A percentile compares a stretch with the other conserved stretches of the same genome.
Conservation (phyloP, 228 moss, liverwort and hornwort genomes). For the Sphagnum magellanicum region DNA sequence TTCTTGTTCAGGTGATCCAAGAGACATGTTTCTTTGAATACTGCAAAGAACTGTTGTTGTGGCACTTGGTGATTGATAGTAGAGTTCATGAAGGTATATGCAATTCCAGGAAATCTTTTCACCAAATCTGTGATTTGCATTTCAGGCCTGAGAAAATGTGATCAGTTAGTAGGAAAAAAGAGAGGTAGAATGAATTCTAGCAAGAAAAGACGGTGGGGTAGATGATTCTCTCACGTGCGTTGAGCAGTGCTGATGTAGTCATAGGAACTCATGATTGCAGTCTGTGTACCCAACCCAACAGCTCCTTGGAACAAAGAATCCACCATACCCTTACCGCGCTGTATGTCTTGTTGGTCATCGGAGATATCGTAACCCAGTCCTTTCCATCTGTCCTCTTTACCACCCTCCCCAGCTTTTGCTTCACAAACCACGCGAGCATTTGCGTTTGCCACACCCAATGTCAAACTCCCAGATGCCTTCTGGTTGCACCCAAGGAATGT, state of each 20-base stretch:
- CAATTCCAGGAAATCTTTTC: too few species aligned
- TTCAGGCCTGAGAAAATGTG: too few species aligned
- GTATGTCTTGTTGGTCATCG: conserved; percentile 95
- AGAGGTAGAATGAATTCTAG: too few species aligned
- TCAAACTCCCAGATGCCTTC: conserved; percentile 19
- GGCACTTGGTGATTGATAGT: too few species aligned
- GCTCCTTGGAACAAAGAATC: conserved; percentile 79
- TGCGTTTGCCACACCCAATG: conserved; percentile 27
- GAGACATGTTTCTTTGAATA: too few species aligned
- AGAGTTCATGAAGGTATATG: too few species aligned
- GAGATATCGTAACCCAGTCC: conserved; percentile 62
- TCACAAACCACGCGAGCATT: conserved; percentile 69
- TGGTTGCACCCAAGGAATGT: conserved; percentile 31
- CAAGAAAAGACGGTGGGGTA: too few species aligned
- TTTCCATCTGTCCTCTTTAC: conserved; percentile 43
- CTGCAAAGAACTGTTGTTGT: too few species aligned
- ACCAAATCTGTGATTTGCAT: too few species aligned
- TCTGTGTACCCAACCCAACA: conserved; percentile 51
- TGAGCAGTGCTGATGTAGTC: conserved; percentile 64
- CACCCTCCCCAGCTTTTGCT: conserved; percentile 20
- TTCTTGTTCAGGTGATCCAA: too few species aligned
- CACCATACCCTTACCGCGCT: conserved; percentile 84
- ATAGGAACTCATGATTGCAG: conserved; percentile 47
- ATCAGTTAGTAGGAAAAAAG: too few species aligned
- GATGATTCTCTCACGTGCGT: conserved; percentile 27